These are phyloP conservation scores for Euphorbia lathyris DNA, from an alignment of 345 rosid species.

Conservation along the genomic window DNA sequence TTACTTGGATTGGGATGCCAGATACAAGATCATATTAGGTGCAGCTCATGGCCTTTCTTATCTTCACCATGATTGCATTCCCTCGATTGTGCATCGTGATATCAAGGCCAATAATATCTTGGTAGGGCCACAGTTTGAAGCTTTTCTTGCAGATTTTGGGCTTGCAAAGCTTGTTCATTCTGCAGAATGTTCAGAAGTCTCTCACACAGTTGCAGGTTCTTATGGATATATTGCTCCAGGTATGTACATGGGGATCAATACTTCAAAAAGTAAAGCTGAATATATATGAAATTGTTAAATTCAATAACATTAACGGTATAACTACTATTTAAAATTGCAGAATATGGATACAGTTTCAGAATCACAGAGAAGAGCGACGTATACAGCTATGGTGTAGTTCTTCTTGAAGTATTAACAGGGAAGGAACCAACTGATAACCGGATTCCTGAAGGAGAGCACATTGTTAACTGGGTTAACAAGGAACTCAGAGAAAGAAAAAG, in stretches of 20 bases:
- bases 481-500: slow-evolving; percentile 43
- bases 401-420: slow-evolving; percentile 57
- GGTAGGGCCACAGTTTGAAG: slow-evolving; percentile 62
- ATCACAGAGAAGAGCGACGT: slow-evolving; percentile 74
- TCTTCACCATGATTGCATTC: slow-evolving; percentile 71
- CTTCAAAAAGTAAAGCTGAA: neutral
- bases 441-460: slow-evolving; percentile 57
- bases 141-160: slow-evolving; percentile 70
- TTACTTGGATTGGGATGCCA: slow-evolving; percentile 61
- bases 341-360: slow-evolving; percentile 63
- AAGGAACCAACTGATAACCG: slow-evolving; percentile 46
- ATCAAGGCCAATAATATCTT: slow-evolving; percentile 72
- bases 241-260: slow-evolving; percentile 26
- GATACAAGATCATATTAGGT: slow-evolving; percentile 60
- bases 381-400: slow-evolving; percentile 70
- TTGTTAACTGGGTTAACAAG: slow-evolving; percentile 56
- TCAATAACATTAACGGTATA: neutral
- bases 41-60: slow-evolving; percentile 72
- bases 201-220: slow-evolving; percentile 63
- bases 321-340: slow-evolving; percentile 30
- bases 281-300: neutral
- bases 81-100: slow-evolving; percentile 70
- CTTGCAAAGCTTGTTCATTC: slow-evolving; percentile 58
- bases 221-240: slow-evolving; percentile 84
- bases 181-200: slow-evolving; percentile 40